These are phyloP conservation scores for Dictyophora rubrovolvata DNA, from an alignment of 768 basidiomycete genomes.

Conservation along the genomic window DNA sequence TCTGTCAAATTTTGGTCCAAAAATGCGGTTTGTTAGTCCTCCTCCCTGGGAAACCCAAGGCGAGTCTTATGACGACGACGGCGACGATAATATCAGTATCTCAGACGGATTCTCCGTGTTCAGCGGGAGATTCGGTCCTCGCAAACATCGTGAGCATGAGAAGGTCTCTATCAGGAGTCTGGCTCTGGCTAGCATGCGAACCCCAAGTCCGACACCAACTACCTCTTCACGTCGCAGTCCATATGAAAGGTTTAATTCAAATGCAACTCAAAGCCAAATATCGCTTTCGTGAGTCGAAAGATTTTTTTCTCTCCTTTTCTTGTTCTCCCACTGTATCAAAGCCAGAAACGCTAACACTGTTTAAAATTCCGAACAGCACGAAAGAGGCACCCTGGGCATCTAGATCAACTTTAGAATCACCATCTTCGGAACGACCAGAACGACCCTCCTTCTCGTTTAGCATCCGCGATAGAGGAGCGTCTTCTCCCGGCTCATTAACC, in stretches of 20 bases:
- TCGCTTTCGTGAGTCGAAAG: not conserved
- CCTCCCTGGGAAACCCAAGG: slow-evolving; percentile 72
- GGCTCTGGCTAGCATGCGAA: slow-evolving; percentile 34
- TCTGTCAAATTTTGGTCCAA: slow-evolving; percentile 71
- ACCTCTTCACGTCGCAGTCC: slow-evolving; percentile 46
- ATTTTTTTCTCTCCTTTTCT: not conserved
- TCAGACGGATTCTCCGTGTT: slow-evolving; percentile 20
- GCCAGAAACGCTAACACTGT: not conserved
- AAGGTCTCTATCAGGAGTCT: slow-evolving; percentile 35
- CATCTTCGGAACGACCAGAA: not conserved
- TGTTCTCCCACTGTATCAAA: not conserved
- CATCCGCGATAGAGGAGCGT: not conserved
- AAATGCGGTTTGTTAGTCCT: slow-evolving; percentile 70
- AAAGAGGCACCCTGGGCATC: not conserved
- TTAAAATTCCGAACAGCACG: not conserved
- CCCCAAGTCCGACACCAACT: slow-evolving; percentile 28
- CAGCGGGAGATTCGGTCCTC: slow-evolving; percentile 19
- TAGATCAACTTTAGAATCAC: not conserved
- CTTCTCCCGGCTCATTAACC: not conserved
- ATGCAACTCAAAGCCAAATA: slow-evolving; percentile 1
- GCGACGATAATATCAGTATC: slow-evolving; percentile 26
- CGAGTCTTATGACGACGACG: slow-evolving; percentile 35
- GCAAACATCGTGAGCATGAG: slow-evolving; percentile 21
- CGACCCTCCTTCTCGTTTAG: slow-evolving; percentile 2
- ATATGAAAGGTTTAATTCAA: not conserved